These are phyloP conservation scores for Scheffersomyces segobiensis DNA, from an alignment of 1,139 yeast species.

Conservation along the genomic window DNA sequence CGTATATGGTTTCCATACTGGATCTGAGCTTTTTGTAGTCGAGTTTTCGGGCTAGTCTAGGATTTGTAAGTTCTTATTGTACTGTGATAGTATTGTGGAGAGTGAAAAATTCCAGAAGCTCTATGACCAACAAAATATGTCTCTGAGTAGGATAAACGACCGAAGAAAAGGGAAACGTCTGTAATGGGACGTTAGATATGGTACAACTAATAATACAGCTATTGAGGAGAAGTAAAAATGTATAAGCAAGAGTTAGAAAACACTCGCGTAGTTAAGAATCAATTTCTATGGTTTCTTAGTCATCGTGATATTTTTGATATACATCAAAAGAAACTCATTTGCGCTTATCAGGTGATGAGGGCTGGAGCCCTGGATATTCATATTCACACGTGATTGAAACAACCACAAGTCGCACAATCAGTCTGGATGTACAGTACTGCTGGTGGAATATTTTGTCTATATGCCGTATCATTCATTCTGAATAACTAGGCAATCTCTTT, in stretches of 20 bases:
- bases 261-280: not conserved
- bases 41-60: not conserved
- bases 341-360: slow-evolving; percentile 4
- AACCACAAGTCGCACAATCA: not conserved
- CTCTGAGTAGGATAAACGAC: not conserved
- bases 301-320: not conserved
- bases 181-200: not conserved
- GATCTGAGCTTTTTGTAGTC: not conserved
- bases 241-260: not conserved
- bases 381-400: not conserved
- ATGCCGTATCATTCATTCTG: not conserved
- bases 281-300: not conserved
- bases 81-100: not conserved
- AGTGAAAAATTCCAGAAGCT: not conserved
- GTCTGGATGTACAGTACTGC: not conserved
- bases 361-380: slow-evolving; percentile 8
- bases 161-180: not conserved
- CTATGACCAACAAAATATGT: not conserved
- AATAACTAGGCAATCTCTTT: not conserved
- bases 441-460: not conserved
- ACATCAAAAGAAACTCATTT: not conserved
- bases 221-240: not conserved
- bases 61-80: not conserved
- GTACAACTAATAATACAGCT: not conserved
- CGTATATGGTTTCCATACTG: slow-evolving; percentile 66